A percentile compares a stretch with the other conserved stretches of the same genome.
phyloP scores from a whole-genome alignment of 1,284 basidiomycete genomes.

The Peniophora sp. region DNA sequence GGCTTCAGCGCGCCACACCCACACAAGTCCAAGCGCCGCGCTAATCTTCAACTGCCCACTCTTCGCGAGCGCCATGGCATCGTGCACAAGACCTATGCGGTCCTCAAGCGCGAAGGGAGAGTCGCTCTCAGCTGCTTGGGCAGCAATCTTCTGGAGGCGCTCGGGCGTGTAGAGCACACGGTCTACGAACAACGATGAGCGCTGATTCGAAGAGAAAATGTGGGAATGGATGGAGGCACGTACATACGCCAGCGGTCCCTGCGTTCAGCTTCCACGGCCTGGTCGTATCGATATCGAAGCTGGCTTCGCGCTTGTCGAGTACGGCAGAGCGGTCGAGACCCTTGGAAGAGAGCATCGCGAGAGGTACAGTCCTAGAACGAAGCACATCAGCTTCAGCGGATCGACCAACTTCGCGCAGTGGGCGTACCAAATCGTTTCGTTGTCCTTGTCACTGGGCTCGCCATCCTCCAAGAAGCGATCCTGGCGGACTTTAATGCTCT shows the following conservation, averaged over 20 bases:
- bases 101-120: slow-evolving; percentile 77
- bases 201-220: not conserved
- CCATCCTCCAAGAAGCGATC: slow-evolving; percentile 92
- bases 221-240: slow-evolving; percentile 22
- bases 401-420: not conserved
- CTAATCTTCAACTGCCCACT: slow-evolving; percentile 76
- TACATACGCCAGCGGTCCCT: slow-evolving; percentile 85
- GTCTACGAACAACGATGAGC: slow-evolving; percentile 34
- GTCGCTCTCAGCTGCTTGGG: slow-evolving; percentile 62
- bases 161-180: slow-evolving; percentile 86
- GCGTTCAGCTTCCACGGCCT: slow-evolving; percentile 85
- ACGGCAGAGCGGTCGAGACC: slow-evolving; percentile 58
- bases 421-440: slow-evolving; percentile 79
- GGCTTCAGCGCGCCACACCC: slow-evolving; percentile 62
- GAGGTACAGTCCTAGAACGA: slow-evolving; percentile 62
- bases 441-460: slow-evolving; percentile 71
- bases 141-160: slow-evolving; percentile 72
- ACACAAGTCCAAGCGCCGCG: slow-evolving; percentile 66
- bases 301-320: slow-evolving; percentile 64
- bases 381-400: not conserved
- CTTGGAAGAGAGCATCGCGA: slow-evolving; percentile 66
- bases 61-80: slow-evolving; percentile 74
- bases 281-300: slow-evolving; percentile 61
- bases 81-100: slow-evolving; percentile 79
- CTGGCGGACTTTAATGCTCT: slow-evolving; percentile 72